phyloP scores from a whole-genome alignment of 2,329 filamentous ascomycete species.

The Harringtonia aguacate region DNA sequence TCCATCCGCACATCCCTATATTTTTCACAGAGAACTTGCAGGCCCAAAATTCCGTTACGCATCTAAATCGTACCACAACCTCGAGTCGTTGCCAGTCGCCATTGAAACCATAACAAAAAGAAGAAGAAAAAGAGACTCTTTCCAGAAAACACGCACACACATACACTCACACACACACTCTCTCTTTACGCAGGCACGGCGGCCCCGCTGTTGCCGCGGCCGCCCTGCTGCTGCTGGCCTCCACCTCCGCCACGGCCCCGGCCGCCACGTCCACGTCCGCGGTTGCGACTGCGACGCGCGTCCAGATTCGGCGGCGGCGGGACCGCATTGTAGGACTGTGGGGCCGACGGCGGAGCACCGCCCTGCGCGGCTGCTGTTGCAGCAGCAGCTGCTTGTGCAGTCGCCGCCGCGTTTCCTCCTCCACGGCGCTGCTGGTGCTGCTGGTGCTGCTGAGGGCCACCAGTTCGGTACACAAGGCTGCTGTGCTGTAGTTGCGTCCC shows the following conservation, averaged over 20 bases:
- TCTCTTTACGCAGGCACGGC: neutral
- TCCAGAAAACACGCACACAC: neutral
- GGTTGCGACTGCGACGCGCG: conserved; percentile 24
- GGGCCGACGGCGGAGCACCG: conserved; percentile 13
- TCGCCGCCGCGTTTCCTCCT: conserved; percentile 1
- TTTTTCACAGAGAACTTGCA: no score
- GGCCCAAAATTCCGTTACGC: no score
- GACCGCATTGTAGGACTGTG: conserved; percentile 38
- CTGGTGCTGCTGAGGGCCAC: conserved; percentile 12
- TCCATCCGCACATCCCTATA: no score
- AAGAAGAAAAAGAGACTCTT: no score
- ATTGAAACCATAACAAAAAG: no score
- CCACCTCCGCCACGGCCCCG: conserved; percentile 18
- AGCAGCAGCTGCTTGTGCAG: conserved; percentile 10
- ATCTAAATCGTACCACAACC: no score
- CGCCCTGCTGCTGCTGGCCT: neutral
- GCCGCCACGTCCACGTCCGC: conserved; percentile 27
- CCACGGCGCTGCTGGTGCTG: conserved; percentile 9
- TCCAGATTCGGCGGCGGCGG: conserved; percentile 51
- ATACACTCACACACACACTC: neutral
- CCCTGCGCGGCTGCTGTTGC: conserved; percentile 17
- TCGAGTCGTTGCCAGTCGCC: no score
- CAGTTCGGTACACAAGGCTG: conserved; percentile 39
- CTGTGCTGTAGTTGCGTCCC: conserved; percentile 34
- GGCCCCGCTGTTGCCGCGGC: neutral